phyloP scores from a whole-genome alignment of 2,329 filamentous ascomycete species.

The Helicocarpus griseus region DNA sequence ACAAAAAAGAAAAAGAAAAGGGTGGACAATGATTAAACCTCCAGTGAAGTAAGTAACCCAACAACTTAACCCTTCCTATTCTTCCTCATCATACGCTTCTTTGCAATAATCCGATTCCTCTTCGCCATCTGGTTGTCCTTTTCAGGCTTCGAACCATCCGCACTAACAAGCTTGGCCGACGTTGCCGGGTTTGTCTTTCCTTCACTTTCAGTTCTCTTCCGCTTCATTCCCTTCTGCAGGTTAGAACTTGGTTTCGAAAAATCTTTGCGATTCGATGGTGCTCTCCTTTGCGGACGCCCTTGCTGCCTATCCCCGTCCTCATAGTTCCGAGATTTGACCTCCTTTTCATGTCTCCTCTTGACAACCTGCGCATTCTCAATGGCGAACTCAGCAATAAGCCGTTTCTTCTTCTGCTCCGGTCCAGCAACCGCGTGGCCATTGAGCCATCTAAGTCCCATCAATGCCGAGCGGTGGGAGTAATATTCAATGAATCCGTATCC shows the following conservation, averaged over 20 bases:
- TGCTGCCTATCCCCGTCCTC: constrained; percentile 14
- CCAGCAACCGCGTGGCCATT: constrained; percentile 59
- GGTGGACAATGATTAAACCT: not conserved
- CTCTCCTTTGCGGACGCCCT: constrained; percentile 10
- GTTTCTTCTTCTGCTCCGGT: constrained; percentile 50
- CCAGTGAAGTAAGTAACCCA: not conserved
- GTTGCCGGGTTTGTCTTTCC: not conserved
- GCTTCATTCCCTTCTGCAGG: constrained; percentile 21
- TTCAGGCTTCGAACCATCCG: constrained; percentile 20
- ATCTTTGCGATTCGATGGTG: constrained; percentile 10
- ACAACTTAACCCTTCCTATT: constrained; percentile 43
- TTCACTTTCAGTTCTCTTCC: constrained; percentile 20
- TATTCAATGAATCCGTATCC: constrained; percentile 99
- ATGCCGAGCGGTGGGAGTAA: constrained; percentile 79
- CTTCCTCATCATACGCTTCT: constrained; percentile 67
- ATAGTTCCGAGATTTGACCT: constrained; percentile 42
- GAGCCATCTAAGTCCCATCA: constrained; percentile 90
- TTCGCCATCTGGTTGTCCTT: constrained; percentile 48
- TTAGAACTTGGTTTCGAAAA: constrained; percentile 4
- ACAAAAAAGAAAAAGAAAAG: not conserved
- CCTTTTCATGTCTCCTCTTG: constrained; percentile 59
- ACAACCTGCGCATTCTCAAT: constrained; percentile 97
- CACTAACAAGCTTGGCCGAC: constrained; percentile 12
- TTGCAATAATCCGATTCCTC: constrained; percentile 69
- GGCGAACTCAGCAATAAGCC: constrained; percentile 90